Base-by-base conservation (phyloP, 2,329 filamentous ascomycete species). In the Aspergillus proliferans region DNA sequence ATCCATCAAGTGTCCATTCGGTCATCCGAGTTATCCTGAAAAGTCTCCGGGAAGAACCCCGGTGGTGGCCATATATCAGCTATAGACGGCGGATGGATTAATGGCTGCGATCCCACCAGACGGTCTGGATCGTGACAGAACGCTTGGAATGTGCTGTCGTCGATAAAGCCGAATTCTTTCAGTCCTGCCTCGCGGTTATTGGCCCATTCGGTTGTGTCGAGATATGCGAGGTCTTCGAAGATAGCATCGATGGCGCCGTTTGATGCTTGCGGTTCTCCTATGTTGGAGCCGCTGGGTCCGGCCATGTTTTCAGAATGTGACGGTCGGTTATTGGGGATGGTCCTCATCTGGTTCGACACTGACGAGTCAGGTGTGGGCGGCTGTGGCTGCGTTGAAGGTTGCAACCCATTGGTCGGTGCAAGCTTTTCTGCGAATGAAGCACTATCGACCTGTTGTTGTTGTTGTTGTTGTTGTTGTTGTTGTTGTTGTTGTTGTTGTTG, bases 101-200 rank as follows among this genome's bases (percentile, higher is more conserved):
- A 46, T 15, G 67, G 63, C 33, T 68, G 62, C 7, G 67, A 62
- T 42, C 62, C 62, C 2, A 57, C 62, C n/a, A 71, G 52, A 26
- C 71, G 67, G 51, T 73, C 70, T 3, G 71, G 71, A 47, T 73
- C 71, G 52, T 73, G 69, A 26, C 71, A 73, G 47, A 73, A 73
- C 4, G 68, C 70, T 47, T 72, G 67, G 47, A 73, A 73, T 2
- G 71, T 72, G 18, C 56, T 67, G 43, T 72, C 69, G 38, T 73
- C 71, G n/a, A 68, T 52, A 44, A 73, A 73, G 1, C 71, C 71
- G 52, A 73, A 73, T 38, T 73, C 71, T 48, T 67, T 71, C 26
- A 73, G 55, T 0, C 65, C 68, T 21, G 70, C 68, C 52, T 71
- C 66, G 43, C 71, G 67, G 48, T 63, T 71, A 26, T 56, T 67